phyloP scores from a whole-genome alignment of 2,329 filamentous ascomycete genomes.

The Ceratocystis cacaofunesta region DNA sequence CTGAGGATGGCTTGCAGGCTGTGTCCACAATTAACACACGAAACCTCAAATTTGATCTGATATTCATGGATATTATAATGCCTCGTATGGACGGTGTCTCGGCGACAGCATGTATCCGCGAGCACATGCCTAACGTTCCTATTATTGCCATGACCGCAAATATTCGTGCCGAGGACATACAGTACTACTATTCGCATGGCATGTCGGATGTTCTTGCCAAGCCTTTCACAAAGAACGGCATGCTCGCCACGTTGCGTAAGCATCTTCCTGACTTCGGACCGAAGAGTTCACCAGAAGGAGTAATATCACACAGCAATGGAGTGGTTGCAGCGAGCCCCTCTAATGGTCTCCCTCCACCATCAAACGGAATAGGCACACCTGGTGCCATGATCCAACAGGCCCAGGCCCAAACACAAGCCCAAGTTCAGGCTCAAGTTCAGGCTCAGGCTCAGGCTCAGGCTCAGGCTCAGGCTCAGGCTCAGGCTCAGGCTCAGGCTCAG shows the following conservation, averaged over 20 bases:
- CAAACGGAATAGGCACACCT: conserved; percentile 3
- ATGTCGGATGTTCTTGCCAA: conserved; percentile 98
- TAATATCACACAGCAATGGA: background rate
- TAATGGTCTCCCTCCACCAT: conserved; percentile 1
- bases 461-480: background rate
- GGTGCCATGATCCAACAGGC: conserved; percentile 6
- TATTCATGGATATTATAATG: conserved; percentile 95
- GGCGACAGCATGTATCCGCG: conserved; percentile 81
- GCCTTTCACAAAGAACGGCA: conserved; percentile 81
- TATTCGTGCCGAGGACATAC: conserved; percentile 89
- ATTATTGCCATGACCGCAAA: conserved; percentile 99
- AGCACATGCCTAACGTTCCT: conserved; percentile 66
- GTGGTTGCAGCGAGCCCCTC: background rate
- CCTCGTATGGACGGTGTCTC: conserved; percentile 89
- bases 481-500: conserved; percentile 1
- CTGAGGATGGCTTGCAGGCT: conserved; percentile 78
- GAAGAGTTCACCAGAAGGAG: conserved; percentile 6
- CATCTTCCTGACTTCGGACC: conserved; percentile 57
- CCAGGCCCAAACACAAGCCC: background rate
- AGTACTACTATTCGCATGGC: conserved; percentile 95
- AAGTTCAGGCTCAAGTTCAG: conserved; percentile 1
- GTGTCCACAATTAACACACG: conserved; percentile 61
- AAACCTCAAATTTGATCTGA: conserved; percentile 44
- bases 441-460: background rate
- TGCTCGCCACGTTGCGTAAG: conserved; percentile 74